These are phyloP conservation scores for Beauveria pseudobassiana DNA, from an alignment of 2,329 filamentous ascomycete species.

Conservation along the genomic window DNA sequence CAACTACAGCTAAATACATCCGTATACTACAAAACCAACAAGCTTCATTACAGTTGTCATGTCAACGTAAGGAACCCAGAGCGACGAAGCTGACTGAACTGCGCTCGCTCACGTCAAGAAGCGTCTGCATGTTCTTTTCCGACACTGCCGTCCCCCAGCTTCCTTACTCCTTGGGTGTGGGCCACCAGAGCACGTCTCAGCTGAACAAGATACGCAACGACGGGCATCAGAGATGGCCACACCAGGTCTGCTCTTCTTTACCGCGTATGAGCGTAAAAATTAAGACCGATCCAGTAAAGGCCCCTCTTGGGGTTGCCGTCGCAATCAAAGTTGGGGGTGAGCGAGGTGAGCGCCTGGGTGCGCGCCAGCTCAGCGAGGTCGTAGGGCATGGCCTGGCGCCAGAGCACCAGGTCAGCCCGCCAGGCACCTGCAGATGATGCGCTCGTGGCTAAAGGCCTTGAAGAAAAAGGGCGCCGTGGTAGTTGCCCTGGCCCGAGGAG, in stretches of 20 bases:
- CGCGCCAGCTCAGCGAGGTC: conserved; percentile 36
- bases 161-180: conserved; percentile 18
- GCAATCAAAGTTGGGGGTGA: conserved; percentile 55
- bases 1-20: background rate
- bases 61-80: background rate
- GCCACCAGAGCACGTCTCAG: conserved; percentile 29
- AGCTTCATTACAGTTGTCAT: background rate
- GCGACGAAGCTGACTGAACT: background rate
- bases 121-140: background rate
- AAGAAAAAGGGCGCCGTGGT: conserved; percentile 71
- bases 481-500: conserved; percentile 66
- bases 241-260: conserved; percentile 44
- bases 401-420: conserved; percentile 61
- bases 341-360: conserved; percentile 33
- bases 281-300: conserved; percentile 46
- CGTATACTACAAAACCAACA: background rate
- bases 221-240: conserved; percentile 36
- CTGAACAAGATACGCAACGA: conserved; percentile 27
- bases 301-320: conserved; percentile 45
- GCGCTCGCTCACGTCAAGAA: background rate
- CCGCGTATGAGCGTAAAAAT: conserved; percentile 47
- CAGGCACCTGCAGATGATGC: conserved; percentile 52
- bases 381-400: conserved; percentile 62
- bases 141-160: no score
- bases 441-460: conserved; percentile 58